These are phyloP conservation scores for Fraxinus quadrangulata DNA, from an alignment of 257 asterid species.

Conservation along the genomic window DNA sequence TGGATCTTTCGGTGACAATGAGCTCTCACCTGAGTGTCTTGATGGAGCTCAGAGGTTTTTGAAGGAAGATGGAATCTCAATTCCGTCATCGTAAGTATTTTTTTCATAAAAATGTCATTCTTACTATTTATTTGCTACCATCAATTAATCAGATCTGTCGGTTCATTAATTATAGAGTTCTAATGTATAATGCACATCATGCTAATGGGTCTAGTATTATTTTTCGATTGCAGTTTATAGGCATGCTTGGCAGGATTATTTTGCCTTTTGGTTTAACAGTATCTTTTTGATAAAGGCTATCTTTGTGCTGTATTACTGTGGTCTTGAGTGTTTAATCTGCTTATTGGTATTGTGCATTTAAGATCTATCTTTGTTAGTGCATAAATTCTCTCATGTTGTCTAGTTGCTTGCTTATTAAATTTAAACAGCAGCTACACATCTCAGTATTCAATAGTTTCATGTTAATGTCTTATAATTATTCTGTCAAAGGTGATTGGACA, in stretches of 20 bases:
- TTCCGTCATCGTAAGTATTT: conserved; percentile 80
- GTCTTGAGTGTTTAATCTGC: background rate
- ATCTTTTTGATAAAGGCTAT: background rate
- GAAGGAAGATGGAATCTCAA: conserved; percentile 91
- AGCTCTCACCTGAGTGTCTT: conserved; percentile 98
- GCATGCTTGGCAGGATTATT: background rate
- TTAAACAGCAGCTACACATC: background rate
- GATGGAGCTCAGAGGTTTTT: conserved; percentile 97
- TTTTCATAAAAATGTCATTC: background rate
- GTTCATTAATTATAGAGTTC: background rate
- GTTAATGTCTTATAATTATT: background rate
- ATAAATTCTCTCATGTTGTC: background rate
- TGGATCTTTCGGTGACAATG: conserved; percentile 99
- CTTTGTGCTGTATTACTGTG: background rate
- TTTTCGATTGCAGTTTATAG: conserved; percentile 8
- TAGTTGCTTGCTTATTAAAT: conserved; percentile 6
- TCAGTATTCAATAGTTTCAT: too few species aligned
- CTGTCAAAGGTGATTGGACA: background rate
- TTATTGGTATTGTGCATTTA: background rate
- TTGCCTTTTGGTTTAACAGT: conserved; percentile 11
- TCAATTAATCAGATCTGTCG: background rate
- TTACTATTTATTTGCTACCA: background rate
- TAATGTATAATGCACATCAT: conserved; percentile 5
- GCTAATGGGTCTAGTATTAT: background rate
- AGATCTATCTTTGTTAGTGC: background rate